Evolutionary conservation across 2,329 filamentous ascomycete genomes (phyloP).

Genomic region (Calonectria fujianensis): DNA sequence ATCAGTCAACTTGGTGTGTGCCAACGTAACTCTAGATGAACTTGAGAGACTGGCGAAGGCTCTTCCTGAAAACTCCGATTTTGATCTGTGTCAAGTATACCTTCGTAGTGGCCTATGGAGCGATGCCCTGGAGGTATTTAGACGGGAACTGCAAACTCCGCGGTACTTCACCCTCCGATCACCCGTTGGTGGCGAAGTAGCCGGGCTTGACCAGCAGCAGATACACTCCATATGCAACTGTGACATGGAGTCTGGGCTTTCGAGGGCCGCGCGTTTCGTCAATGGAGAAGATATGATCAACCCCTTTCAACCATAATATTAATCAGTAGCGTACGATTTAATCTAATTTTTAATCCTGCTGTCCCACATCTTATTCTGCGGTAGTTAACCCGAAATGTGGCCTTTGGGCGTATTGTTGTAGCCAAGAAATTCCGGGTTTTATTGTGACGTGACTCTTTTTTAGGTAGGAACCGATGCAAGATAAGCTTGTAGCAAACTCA

Average conservation of each 20-base stretch:
- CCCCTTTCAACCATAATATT: not conserved
- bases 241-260: not conserved
- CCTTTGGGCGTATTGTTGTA: not conserved
- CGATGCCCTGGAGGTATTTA: not conserved
- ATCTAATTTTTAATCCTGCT: not conserved
- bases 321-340: not conserved
- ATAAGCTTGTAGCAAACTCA: not conserved
- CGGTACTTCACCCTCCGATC: not conserved
- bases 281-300: not conserved
- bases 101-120: conserved; percentile 6
- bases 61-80: not conserved
- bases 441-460: too few relatives aligned
- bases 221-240: not conserved
- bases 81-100: not conserved
- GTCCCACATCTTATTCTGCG: not conserved
- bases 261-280: not conserved
- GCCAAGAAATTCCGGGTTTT: not conserved
- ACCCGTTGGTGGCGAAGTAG: not conserved
- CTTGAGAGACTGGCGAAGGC: not conserved
- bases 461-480: not conserved
- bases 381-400: not conserved
- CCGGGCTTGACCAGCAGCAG: not conserved
- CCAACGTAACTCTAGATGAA: not conserved
- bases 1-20: not conserved
- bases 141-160: conserved; percentile 1